A percentile compares a stretch with the other conserved stretches of the same genome.
Evolutionary conservation across 441 rosid genomes (phyloP).

Genomic region (Capsella rubella): DNA sequence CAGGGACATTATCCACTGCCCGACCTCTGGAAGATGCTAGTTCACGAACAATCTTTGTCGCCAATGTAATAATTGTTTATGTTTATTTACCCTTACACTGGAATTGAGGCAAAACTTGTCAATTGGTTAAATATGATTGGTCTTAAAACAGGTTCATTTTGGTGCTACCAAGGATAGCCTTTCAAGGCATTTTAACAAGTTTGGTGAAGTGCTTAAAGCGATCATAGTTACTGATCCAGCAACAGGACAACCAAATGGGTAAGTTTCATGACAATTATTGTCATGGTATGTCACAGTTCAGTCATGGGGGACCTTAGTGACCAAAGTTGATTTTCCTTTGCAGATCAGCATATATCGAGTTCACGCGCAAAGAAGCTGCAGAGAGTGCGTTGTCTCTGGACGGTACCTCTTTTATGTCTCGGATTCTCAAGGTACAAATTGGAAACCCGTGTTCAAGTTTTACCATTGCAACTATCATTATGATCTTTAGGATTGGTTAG

Average conservation of each 20-base stretch:
- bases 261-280: slow-evolving; percentile 26
- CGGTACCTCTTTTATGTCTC: slow-evolving; percentile 92
- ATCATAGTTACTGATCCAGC: slow-evolving; percentile 85
- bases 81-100: slow-evolving; percentile 5
- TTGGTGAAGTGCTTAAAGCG: slow-evolving; percentile 90
- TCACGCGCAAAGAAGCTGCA: slow-evolving; percentile 84
- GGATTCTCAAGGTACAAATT: slow-evolving; percentile 79
- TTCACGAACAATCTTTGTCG: slow-evolving; percentile 87
- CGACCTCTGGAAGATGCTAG: slow-evolving; percentile 82
- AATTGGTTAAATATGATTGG: slow-evolving; percentile 36
- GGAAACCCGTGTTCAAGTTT: not conserved
- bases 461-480: not conserved
- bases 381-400: slow-evolving; percentile 84
- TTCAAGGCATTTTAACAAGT: slow-evolving; percentile 89
- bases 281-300: slow-evolving; percentile 25
- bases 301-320: not conserved
- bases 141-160: slow-evolving; percentile 79
- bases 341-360: slow-evolving; percentile 92
- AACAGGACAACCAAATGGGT: slow-evolving; percentile 95
- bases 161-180: slow-evolving; percentile 95
- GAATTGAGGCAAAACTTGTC: slow-evolving; percentile 6
- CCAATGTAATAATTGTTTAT: slow-evolving; percentile 66
- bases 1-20: slow-evolving; percentile 67
- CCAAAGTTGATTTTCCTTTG: slow-evolving; percentile 16
- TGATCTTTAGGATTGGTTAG: slow-evolving; percentile 6